These are phyloP conservation scores for Nicotiana benthamiana DNA, from an alignment of 257 asterid species.

Conservation along the genomic window DNA sequence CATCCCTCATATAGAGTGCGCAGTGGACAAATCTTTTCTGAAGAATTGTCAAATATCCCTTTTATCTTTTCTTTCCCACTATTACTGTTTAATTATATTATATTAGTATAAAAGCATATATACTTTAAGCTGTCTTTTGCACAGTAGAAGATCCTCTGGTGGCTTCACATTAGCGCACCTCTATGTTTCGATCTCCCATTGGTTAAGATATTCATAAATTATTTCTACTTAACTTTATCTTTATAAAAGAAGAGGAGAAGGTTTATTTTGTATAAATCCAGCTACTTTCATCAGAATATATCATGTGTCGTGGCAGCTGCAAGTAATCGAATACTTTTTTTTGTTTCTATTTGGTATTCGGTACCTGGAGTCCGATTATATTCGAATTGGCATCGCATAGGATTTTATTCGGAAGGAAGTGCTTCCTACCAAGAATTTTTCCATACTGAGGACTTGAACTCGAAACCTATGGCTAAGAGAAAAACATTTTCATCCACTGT, in stretches of 20 bases:
- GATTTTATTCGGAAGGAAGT: no score
- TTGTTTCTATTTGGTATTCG: no score
- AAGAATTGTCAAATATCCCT: slow-evolving; percentile 28
- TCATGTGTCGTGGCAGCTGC: not conserved
- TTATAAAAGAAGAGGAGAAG: not conserved
- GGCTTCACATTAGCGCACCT: slow-evolving; percentile 25
- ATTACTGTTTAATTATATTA: slow-evolving; percentile 9
- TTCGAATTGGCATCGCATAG: no score
- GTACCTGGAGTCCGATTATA: no score
- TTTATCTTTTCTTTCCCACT: no score
- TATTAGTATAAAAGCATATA: slow-evolving; percentile 41
- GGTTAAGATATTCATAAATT: slow-evolving; percentile 13
- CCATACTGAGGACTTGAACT: no score
- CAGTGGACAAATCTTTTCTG: slow-evolving; percentile 8
- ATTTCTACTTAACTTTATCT: not conserved
- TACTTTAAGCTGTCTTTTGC: slow-evolving; percentile 45
- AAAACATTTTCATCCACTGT: no score
- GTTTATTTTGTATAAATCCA: no score
- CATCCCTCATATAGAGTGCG: slow-evolving; percentile 7
- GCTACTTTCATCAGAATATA: not conserved
- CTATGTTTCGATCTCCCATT: slow-evolving; percentile 17
- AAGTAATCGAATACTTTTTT: no score
- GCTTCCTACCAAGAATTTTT: no score
- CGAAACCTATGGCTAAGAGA: no score
- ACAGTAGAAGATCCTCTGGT: slow-evolving; percentile 51